These are phyloP conservation scores for Talaromyces sp. DNA, from an alignment of 2,329 filamentous ascomycete species.

Conservation along the genomic window DNA sequence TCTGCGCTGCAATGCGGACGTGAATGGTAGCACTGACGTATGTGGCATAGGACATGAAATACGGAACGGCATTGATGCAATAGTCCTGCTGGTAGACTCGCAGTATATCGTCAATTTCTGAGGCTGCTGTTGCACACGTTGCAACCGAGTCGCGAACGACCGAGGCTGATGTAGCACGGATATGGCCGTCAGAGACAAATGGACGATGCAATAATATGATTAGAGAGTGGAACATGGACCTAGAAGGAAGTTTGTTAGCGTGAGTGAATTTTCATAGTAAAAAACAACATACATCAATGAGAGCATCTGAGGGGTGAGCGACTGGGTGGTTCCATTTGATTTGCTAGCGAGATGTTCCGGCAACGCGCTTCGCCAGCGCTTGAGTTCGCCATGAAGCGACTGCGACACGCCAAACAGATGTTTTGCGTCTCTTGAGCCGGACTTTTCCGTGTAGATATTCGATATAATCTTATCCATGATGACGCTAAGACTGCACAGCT, in stretches of 20 bases:
- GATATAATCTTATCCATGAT: slow-evolving; percentile 10
- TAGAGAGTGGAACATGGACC: slow-evolving; percentile 7
- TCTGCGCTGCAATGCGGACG: slow-evolving; percentile 43
- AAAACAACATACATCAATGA: slow-evolving; percentile 7
- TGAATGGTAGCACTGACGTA: slow-evolving; percentile 54
- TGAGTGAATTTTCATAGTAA: background rate
- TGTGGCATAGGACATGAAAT: slow-evolving; percentile 51
- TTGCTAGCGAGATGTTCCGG: slow-evolving; percentile 3
- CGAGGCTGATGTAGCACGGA: slow-evolving; percentile 7
- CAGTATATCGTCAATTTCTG: slow-evolving; percentile 33
- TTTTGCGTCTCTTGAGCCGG: background rate
- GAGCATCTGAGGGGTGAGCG: slow-evolving; percentile 5
- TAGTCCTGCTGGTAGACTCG: slow-evolving; percentile 36
- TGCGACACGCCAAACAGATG: slow-evolving; percentile 1
- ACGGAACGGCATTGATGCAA: slow-evolving; percentile 38
- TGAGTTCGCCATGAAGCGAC: slow-evolving; percentile 2
- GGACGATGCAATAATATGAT: slow-evolving; percentile 19
- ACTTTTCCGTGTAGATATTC: slow-evolving; percentile 8
- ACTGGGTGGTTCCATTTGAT: background rate
- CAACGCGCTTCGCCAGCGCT: slow-evolving; percentile 1
- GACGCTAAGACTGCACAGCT: slow-evolving; percentile 5
- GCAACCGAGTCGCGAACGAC: slow-evolving; percentile 24
- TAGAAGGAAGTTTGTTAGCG: background rate
- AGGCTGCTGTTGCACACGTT: slow-evolving; percentile 30
- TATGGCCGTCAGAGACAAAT: slow-evolving; percentile 10